Percentiles rank a stretch among this genome's conserved stretches.
phyloP scores from a whole-genome alignment of 2,329 filamentous ascomycete species.

The Diatrype stigma region DNA sequence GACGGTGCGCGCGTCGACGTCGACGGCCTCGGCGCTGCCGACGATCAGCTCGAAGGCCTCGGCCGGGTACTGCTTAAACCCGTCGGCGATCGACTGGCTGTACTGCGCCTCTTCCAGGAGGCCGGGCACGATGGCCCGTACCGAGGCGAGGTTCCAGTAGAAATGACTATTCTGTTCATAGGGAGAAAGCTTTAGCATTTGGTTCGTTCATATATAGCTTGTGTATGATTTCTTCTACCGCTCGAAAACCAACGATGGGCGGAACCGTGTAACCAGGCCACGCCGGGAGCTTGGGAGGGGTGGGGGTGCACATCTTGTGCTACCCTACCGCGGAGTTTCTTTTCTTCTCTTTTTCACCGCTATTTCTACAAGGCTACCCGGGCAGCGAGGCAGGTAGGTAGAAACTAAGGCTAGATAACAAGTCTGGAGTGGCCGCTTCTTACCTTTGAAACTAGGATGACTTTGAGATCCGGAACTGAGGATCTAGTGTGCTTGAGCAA shows the following conservation, averaged over 20 bases:
- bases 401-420: neutral
- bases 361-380: too few relatives aligned
- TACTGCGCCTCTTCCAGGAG: slow-evolving; percentile 46
- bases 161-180: slow-evolving; percentile 48
- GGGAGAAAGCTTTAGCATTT: slow-evolving; percentile 1
- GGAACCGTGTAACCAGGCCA: too few relatives aligned
- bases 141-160: slow-evolving; percentile 55
- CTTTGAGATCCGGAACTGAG: slow-evolving; percentile 43
- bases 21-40: slow-evolving; percentile 41
- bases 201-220: neutral
- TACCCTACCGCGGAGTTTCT: too few relatives aligned
- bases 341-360: too few relatives aligned
- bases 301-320: too few relatives aligned
- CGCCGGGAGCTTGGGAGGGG: too few relatives aligned
- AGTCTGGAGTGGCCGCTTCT: slow-evolving; percentile 3
- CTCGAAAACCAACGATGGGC: too few relatives aligned
- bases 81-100: slow-evolving; percentile 44
- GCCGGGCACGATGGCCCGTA: slow-evolving; percentile 51
- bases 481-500: slow-evolving; percentile 49
- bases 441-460: slow-evolving; percentile 54
- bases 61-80: slow-evolving; percentile 46
- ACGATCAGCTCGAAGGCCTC: slow-evolving; percentile 48
- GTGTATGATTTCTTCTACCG: too few relatives aligned
- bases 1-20: slow-evolving; percentile 36
- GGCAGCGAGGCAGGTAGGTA: too few relatives aligned